These are phyloP conservation scores for Arthrobotrys iridis DNA, from an alignment of 2,329 filamentous ascomycete genomes.

Conservation along the genomic window DNA sequence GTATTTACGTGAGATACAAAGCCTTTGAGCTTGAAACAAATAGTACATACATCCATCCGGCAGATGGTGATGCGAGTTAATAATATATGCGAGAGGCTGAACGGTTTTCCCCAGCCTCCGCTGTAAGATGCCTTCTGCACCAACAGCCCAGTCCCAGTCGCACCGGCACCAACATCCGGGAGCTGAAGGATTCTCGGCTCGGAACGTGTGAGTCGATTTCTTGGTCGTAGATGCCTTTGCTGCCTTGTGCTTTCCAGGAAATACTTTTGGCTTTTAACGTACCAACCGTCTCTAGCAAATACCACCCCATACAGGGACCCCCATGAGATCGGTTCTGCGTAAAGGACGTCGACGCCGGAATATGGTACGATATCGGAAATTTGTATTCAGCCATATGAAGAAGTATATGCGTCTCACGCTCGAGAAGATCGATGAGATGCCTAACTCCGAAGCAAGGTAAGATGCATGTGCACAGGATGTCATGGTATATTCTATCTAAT, in stretches of 20 bases:
- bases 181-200: conserved; percentile 14
- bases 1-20: conserved; percentile 36
- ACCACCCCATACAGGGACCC: not conserved
- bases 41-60: conserved; percentile 17
- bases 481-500: too few species aligned
- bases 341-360: not conserved
- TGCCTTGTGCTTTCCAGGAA: not conserved
- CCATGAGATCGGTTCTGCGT: not conserved
- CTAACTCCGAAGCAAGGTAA: too few species aligned
- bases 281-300: not conserved
- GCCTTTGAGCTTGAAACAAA: not conserved
- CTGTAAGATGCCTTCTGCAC: not conserved
- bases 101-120: conserved; percentile 8
- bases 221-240: not conserved
- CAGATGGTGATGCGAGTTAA: not conserved
- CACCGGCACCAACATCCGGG: conserved; percentile 2
- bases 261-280: not conserved
- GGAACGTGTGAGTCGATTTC: conserved; percentile 14
- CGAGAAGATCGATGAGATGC: too few species aligned
- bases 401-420: not conserved
- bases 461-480: too few species aligned
- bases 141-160: not conserved
- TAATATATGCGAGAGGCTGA: conserved; percentile 12
- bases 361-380: not conserved
- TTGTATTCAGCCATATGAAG: not conserved